Evolutionary conservation across 2,329 filamentous ascomycete genomes (phyloP), one percentile per base, ranked within the genome.

Genomic region (Hypoxylon rubiginosum): DNA sequence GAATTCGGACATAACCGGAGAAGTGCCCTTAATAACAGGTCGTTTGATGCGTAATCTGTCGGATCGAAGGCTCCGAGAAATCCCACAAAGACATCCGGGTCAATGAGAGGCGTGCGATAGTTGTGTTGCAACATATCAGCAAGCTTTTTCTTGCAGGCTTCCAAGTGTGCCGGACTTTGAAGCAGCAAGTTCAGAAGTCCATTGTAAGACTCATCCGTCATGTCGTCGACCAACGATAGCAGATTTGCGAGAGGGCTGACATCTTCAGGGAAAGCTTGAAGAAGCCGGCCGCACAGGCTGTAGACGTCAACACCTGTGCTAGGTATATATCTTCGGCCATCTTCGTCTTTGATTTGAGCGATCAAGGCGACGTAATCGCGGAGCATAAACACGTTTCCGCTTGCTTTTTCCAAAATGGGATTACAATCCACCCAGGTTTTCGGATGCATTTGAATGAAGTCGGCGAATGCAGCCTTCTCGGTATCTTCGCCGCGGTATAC

Each of bases 401-500:
- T 43, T 10, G 9, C n/a, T 11, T 9, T 43, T 8, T 43, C 4
- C n/a, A 43, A 11, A 43, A 43, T n/a, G 4, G 39, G 19, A 7
- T 43, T 19, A 11, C 39, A 43, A 7, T 19, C 15, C 1, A 43
- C 39, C 39, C n/a, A 43, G 19, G 15, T 19, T n/a, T 9, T n/a
- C 7, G 39, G 39, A 19, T 43, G 17, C 39, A 43, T 43, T 19
- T 43, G 39, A 19, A 43, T 43, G 39, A 43, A 43, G n/a, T 43
- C 39, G 8, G 39, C 39, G 19, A 43, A 43, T 19, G 39, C 39
- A n/a, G 39, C n/a, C n/a, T 43, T 43, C 39, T 43, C 39, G 39
- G 5, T 11, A 10, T n/a, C 9, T 17, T 43, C 39, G 15, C 39
- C 39, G n/a, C 39, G 39, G 39, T 43, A 43, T 43, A 4, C 39